Evolutionary conservation across 169 alveolate species (phyloP).

Genomic region (Plasmodium vivax): DNA sequence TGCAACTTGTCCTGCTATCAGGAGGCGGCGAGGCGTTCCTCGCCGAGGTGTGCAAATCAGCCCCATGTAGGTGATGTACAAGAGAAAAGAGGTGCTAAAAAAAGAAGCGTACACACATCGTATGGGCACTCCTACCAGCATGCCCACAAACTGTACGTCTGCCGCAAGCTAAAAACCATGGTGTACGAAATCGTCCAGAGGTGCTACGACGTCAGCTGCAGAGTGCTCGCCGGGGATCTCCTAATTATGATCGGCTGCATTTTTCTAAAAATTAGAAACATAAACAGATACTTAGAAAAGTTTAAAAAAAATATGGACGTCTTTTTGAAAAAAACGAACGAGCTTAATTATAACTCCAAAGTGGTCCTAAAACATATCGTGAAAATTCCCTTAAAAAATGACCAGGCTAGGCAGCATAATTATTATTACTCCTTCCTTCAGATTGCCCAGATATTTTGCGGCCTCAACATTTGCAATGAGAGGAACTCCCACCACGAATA

Average conservation of each 20-base stretch:
- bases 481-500: constrained; percentile 7
- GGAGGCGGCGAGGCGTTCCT: neutral
- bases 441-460: constrained; percentile 53
- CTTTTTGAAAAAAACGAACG: constrained; percentile 32
- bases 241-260: constrained; percentile 67
- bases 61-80: neutral
- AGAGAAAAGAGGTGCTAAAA: neutral
- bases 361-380: constrained; percentile 20
- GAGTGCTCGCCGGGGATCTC: constrained; percentile 56
- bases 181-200: constrained; percentile 56
- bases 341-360: constrained; percentile 55
- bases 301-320: constrained; percentile 44
- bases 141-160: neutral
- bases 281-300: constrained; percentile 33
- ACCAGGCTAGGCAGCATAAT: neutral
- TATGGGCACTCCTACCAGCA: neutral
- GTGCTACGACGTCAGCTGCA: constrained; percentile 51
- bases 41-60: neutral
- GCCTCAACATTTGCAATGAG: constrained; percentile 26
- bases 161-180: constrained; percentile 47
- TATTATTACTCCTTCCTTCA: constrained; percentile 66
- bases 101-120: neutral
- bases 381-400: constrained; percentile 62
- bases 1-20: constrained; percentile 11
- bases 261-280: constrained; percentile 57